Evolutionary conservation across 2,329 filamentous ascomycete species (phyloP).

Genomic region (Cercospora zeina): DNA sequence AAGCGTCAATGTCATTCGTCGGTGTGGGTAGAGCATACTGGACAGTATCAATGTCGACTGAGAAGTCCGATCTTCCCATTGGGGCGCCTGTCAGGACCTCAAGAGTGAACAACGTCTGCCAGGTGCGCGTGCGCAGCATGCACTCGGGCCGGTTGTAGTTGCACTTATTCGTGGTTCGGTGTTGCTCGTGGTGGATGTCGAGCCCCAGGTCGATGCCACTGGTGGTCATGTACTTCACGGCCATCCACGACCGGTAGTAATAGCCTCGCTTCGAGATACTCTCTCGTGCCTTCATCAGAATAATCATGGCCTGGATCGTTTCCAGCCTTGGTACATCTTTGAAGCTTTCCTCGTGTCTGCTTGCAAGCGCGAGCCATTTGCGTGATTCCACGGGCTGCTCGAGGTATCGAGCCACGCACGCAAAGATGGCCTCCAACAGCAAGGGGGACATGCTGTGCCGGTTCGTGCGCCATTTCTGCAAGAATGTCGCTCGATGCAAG

Average conservation of each 20-base stretch:
- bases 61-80: constrained; percentile 76
- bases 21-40: constrained; percentile 69
- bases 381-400: constrained; percentile 82
- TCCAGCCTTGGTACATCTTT: constrained; percentile 88
- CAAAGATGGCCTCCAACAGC: constrained; percentile 85
- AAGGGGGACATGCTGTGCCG: constrained; percentile 84
- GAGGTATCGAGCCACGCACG: constrained; percentile 78
- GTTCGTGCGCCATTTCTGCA: constrained; percentile 84
- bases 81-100: constrained; percentile 93
- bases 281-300: constrained; percentile 87
- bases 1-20: constrained; percentile 67
- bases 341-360: constrained; percentile 86
- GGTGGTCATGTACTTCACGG: constrained; percentile 83
- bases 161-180: constrained; percentile 69
- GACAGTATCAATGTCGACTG: constrained; percentile 72
- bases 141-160: constrained; percentile 72
- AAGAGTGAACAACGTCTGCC: constrained; percentile 82
- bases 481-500: constrained; percentile 77
- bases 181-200: constrained; percentile 80
- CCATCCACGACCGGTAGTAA: constrained; percentile 97
- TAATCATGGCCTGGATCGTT: constrained; percentile 84
- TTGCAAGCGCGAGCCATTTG: constrained; percentile 89
- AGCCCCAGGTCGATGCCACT: constrained; percentile 92
- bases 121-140: constrained; percentile 78
- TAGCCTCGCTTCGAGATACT: constrained; percentile 91